Conservation (phyloP, 257 asterid genomes). For the Plantago ovata region DNA sequence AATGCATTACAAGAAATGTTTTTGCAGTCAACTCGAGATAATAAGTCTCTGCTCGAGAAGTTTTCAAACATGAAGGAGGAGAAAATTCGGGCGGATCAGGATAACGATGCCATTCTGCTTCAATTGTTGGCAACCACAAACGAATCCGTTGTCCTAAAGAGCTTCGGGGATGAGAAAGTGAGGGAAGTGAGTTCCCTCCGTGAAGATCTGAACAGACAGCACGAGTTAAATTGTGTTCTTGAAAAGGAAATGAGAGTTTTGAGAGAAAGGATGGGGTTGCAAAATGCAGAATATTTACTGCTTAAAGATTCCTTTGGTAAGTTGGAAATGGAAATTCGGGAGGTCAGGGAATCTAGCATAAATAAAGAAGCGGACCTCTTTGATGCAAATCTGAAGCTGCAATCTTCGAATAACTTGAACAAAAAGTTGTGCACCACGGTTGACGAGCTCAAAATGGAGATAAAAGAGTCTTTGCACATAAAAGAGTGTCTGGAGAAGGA, state of each 20-base stretch:
- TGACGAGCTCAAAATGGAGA: slow-evolving; percentile 41
- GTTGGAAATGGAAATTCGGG: slow-evolving; percentile 56
- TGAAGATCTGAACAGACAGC: slow-evolving; percentile 45
- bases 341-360: slow-evolving; percentile 34
- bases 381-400: slow-evolving; percentile 53
- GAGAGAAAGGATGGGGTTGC: slow-evolving; percentile 50
- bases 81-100: slow-evolving; percentile 48
- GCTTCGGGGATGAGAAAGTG: slow-evolving; percentile 45
- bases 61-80: slow-evolving; percentile 49
- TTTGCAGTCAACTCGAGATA: slow-evolving; percentile 50
- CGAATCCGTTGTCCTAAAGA: slow-evolving; percentile 41
- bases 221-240: slow-evolving; percentile 37
- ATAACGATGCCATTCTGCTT: slow-evolving; percentile 43
- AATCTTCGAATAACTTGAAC: slow-evolving; percentile 52
- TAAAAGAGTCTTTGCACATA: slow-evolving; percentile 37
- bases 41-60: slow-evolving; percentile 45
- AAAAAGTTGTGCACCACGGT: slow-evolving; percentile 36
- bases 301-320: slow-evolving; percentile 52
- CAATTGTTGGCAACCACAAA: slow-evolving; percentile 49
- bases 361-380: slow-evolving; percentile 49
- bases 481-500: slow-evolving; percentile 48
- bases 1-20: slow-evolving; percentile 38
- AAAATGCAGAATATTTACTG: slow-evolving; percentile 47
- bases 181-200: slow-evolving; percentile 43
- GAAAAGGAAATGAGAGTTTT: slow-evolving; percentile 43